phyloP scores from a whole-genome alignment of 345 rosid species.

The Bretschneidera sinensis region DNA sequence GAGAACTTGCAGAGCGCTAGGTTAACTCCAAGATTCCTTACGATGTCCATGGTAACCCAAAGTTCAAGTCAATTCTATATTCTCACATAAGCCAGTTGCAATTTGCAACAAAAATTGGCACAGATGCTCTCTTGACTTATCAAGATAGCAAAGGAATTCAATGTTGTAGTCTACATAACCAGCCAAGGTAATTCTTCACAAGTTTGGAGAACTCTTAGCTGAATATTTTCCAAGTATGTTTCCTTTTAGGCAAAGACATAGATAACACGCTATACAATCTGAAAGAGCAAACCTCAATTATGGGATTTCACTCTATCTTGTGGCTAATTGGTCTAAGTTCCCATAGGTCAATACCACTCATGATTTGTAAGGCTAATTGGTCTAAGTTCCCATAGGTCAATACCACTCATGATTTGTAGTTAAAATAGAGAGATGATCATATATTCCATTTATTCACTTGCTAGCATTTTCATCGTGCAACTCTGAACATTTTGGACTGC shows the following conservation, averaged over 20 bases:
- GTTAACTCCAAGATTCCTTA: slow-evolving; percentile 27
- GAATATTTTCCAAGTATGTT: neutral
- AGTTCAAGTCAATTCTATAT: neutral
- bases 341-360: too few relatives aligned
- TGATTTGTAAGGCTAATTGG: too few relatives aligned
- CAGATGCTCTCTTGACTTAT: slow-evolving; percentile 81
- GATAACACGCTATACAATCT: neutral
- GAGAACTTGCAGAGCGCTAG: slow-evolving; percentile 90
- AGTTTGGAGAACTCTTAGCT: neutral
- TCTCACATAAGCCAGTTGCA: slow-evolving; percentile 11
- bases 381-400: too few relatives aligned
- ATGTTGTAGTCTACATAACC: slow-evolving; percentile 87
- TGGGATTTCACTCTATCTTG: too few relatives aligned
- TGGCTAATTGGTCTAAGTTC: neutral
- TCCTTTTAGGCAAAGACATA: neutral
- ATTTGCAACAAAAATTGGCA: slow-evolving; percentile 84
- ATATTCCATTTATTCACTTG: neutral
- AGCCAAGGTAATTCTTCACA: slow-evolving; percentile 56
- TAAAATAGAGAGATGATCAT: neutral
- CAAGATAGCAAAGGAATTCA: slow-evolving; percentile 92
- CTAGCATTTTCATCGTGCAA: too few relatives aligned
- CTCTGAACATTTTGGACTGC: neutral
- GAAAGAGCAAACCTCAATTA: too few relatives aligned
- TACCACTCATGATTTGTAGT: too few relatives aligned
- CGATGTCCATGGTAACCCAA: neutral